Conservation (phyloP, 2,329 filamentous ascomycete species). For the Stenocarpella maydis region DNA sequence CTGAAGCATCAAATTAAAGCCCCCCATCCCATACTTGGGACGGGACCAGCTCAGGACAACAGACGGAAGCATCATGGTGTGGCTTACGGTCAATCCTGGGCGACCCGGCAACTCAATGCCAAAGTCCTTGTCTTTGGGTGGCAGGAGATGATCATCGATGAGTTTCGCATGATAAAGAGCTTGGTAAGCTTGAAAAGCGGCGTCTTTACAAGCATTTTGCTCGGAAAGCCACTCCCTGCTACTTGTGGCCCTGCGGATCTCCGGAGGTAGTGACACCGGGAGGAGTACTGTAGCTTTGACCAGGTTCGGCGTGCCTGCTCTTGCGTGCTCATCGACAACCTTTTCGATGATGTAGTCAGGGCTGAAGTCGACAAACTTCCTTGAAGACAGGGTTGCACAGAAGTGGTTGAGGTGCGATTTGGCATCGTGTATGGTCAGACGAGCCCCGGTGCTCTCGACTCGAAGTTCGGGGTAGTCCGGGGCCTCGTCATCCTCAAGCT, state of each 20-base stretch:
- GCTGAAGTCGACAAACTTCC: conserved; percentile 67
- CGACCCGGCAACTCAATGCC: conserved; percentile 49
- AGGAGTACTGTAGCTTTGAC: conserved; percentile 72
- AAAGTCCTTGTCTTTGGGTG: conserved; percentile 57
- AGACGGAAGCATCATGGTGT: neutral
- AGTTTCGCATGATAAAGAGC: conserved; percentile 74
- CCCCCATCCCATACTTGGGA: neutral
- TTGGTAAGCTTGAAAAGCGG: conserved; percentile 81
- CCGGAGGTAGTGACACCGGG: conserved; percentile 72
- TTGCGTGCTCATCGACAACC: conserved; percentile 40
- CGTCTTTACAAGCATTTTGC: conserved; percentile 78
- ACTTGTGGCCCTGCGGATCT: conserved; percentile 64
- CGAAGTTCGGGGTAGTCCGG: too few relatives aligned
- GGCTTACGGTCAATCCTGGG: conserved; percentile 42
- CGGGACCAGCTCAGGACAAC: neutral
- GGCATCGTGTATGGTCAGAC: conserved; percentile 77
- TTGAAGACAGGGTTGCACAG: conserved; percentile 67
- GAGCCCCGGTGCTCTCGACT: conserved; percentile 61
- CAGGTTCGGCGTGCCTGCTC: conserved; percentile 34
- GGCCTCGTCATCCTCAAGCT: conserved; percentile 54
- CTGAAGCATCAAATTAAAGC: neutral
- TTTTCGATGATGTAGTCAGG: conserved; percentile 72
- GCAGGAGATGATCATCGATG: conserved; percentile 81
- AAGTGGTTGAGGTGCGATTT: conserved; percentile 84
- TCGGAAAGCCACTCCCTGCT: conserved; percentile 72